Base-by-base conservation (phyloP, 768 basidiomycete genomes). In the Podaxis sp. region DNA sequence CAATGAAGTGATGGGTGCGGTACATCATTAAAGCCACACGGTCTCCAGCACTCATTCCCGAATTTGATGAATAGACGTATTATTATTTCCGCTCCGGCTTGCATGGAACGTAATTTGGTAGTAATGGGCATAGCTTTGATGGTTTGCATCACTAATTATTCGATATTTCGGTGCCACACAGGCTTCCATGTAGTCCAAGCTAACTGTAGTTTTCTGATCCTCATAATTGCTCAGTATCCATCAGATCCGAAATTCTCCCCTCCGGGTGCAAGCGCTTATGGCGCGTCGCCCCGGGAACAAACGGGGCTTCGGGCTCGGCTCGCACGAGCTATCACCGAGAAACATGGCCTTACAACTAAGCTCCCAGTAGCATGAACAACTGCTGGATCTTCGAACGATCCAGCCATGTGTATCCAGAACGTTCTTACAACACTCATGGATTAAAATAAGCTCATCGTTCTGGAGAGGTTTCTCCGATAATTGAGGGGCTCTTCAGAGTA, bases 391-490 rank as follows among this genome's bases (percentile, higher is more conserved):
- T 46, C n/a, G 51, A 39, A 12, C 13, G 52, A 53, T 22, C 52
- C 8, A 42, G 42, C 53, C 59, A 61, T 61, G 26, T 53, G 52
- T 19, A 8, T 30, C 17, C 12, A 9, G 40, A 17, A 9, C 24
- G n/a, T 52, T 26, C 46, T 33, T 24, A 24, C 24, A 13, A 7
- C 8, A 26, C 24, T 28, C 22, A 53, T 54, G 40, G 17, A 61
- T 53, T 24, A 53, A 42, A 54, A 61, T 61, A 61, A 13, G 44
- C 59, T 53, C 52, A 26, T 46, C 30, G 3, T 53, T 60, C 59
- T 40, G 24, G 28, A 60, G 59, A 61, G 28, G 59, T 61, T 61
- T 61, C 52, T 54, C 59, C 59, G 59, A 54, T 30, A 53, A 53
- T 53, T 33, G 38, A 39, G 51, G 44, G 44, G 17, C 19, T 46